Evolutionary conservation across 2,329 filamentous ascomycete species (phyloP), one percentile per base, ranked within the genome.

Genomic region (Fusarium nanum): DNA sequence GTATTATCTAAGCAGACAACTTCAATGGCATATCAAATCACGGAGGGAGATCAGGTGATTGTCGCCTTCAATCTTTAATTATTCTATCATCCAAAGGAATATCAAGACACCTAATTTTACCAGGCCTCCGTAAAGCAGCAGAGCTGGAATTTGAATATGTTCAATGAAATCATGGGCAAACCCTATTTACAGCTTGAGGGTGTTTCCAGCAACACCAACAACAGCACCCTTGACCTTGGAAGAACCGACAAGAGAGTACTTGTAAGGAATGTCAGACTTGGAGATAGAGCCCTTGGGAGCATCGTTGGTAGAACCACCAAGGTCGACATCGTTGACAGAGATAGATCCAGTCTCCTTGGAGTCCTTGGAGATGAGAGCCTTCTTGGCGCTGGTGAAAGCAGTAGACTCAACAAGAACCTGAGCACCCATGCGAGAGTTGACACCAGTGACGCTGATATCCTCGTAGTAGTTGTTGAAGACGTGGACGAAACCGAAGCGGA

Each of bases 401-500:
- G 84, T 84, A 54, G 85, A 87, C 80, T 89, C 84, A 27, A 89
- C 82, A 28, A 89, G 83, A n/a, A 88, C 79, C 76, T 89, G 82
- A n/a, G 87, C 86, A 14, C 83, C 84, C 72, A 84, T 81, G 56
- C 86, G 85, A 52, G 86, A 85, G 81, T 89, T 88, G 81, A 89
- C 83, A 49, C 85, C 84, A 46, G 78, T 81, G 52, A 55, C 68
- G 52, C 80, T 76, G 68, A 83, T 73, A 70, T 79, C 77, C 76
- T 81, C 82, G 78, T 82, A 84, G 69, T 74, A 76, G 83, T 87
- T 89, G 82, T 84, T 88, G 75, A 87, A 83, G 74, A 85, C 78
- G 79, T 92, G 90, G 61, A 72, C 88, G 44, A 87, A 91, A 28
- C 89, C 90, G 81, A 92, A 92, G 71, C 89, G 88, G 77, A 91